Base-by-base conservation (phyloP, 23 red algal species). In the Gracilariopsis chorda region DNA sequence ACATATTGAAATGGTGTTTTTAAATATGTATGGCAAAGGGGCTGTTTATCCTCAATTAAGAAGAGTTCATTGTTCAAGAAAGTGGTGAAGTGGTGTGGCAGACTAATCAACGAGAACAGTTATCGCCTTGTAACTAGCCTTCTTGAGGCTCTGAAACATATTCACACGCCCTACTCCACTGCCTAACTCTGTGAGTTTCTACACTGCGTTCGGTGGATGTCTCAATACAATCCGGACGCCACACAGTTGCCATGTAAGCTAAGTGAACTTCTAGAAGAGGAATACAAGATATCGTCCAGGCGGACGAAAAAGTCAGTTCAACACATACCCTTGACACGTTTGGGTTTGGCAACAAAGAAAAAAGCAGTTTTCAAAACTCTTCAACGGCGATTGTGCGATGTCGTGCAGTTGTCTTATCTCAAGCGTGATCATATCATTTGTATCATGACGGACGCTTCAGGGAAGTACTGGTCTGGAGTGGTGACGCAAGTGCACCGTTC, bases 371-470 rank as follows among this genome's bases (percentile, higher is more conserved):
- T 87, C 32, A 28, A 70, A 3, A 1, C 9, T 6, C 41, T 87
- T 27, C 60, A 87, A 55, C 20, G 72, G 7, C 39, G 43, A 42
- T 53, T 87, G 10, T 24, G 64, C 24, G 37, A 73, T 11, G 58
- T 62, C 1, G 63, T 74, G 7, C 27, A 14, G 20, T 72, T 87
- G 29, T 55, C 82, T 10, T 74, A 73, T 29, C 82, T 62, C 1
- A 74, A 87, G 29, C 9, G 34, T 4, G 5, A 51, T 25, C 9
- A 87, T 14, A 24, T 32, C 1, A 70, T 87, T 2, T 87, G 60
- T 71, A 30, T 87, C 19, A 14, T 55, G 25, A 87, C 82, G 1
- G 82, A 87, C 35, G 61, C 82, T 48, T 72, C 43, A 1, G 82
- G 72, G 41, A 10, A 19, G 80, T 42, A 65, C 25, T 65, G 80